A percentile compares a stretch with the other conserved stretches of the same genome.
phyloP scores from a whole-genome alignment of 2,329 filamentous ascomycete species.

The Huntiella moniliformis region DNA sequence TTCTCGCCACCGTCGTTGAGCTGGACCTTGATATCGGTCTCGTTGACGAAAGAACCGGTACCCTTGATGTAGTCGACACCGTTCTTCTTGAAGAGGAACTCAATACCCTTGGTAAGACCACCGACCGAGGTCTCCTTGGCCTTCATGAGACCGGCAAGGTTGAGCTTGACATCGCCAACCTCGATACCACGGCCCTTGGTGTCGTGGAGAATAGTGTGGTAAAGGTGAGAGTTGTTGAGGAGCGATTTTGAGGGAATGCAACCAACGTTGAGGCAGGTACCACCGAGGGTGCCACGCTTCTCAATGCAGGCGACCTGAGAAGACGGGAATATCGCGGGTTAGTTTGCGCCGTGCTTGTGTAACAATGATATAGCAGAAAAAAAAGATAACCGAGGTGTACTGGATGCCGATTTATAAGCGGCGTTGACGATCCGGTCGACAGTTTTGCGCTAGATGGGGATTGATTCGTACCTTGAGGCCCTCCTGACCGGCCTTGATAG shows the following conservation, averaged over 20 bases:
- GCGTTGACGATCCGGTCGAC: too few relatives aligned
- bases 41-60: slow-evolving; percentile 66
- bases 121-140: slow-evolving; percentile 85
- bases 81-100: slow-evolving; percentile 99
- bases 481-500: slow-evolving; percentile 96
- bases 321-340: background rate
- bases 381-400: background rate
- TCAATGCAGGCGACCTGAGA: slow-evolving; percentile 84
- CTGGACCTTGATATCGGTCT: slow-evolving; percentile 81
- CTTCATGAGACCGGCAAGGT: slow-evolving; percentile 92
- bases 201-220: slow-evolving; percentile 94
- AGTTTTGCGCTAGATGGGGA: background rate
- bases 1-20: slow-evolving; percentile 84
- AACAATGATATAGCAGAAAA: too few relatives aligned
- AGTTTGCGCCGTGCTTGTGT: background rate
- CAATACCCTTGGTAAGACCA: slow-evolving; percentile 87
- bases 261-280: slow-evolving; percentile 96
- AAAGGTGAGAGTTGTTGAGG: slow-evolving; percentile 97
- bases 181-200: slow-evolving; percentile 95
- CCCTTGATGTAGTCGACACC: slow-evolving; percentile 96
- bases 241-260: slow-evolving; percentile 99
- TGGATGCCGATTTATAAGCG: background rate
- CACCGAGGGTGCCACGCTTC: slow-evolving; percentile 86
- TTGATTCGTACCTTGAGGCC: slow-evolving; percentile 59
- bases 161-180: slow-evolving; percentile 90